Evolutionary conservation across 768 basidiomycete genomes (phyloP).

Genomic region (Tephrocybe sp.): DNA sequence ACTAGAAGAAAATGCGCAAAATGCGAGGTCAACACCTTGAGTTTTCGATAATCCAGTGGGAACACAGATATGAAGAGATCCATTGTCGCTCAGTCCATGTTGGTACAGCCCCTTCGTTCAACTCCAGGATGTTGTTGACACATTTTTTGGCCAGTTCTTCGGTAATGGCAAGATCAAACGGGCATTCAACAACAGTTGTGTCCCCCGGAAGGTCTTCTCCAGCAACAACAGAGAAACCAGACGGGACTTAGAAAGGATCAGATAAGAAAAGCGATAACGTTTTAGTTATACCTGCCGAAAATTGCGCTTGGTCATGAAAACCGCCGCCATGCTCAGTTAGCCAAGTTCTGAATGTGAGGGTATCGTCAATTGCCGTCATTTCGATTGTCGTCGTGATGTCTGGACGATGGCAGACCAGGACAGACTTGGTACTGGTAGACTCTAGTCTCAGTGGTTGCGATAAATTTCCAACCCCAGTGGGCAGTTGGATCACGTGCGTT

Average conservation of each 20-base stretch:
- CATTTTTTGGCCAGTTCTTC: constrained; percentile 44
- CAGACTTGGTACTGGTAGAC: too few species aligned
- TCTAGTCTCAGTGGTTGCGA: too few species aligned
- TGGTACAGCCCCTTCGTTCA: constrained; percentile 21
- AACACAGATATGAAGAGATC: constrained; percentile 63
- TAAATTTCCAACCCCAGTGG: too few species aligned
- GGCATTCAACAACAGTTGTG: constrained; percentile 61
- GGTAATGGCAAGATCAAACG: constrained; percentile 66
- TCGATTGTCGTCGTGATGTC: too few species aligned
- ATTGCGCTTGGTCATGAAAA: constrained; percentile 47
- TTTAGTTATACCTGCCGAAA: constrained; percentile 46
- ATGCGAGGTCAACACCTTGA: constrained; percentile 30
- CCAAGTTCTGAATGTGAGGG: constrained; percentile 46
- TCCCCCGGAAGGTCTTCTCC: constrained; percentile 46
- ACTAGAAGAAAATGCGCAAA: constrained; percentile 3
- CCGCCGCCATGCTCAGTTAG: constrained; percentile 45
- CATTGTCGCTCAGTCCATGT: constrained; percentile 65
- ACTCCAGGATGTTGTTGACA: constrained; percentile 38
- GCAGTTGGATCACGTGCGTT: too few species aligned
- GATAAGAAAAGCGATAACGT: too few species aligned
- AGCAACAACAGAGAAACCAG: constrained; percentile 55
- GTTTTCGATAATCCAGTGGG: constrained; percentile 57
- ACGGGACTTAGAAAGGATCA: constrained; percentile 29
- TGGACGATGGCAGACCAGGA: too few species aligned
- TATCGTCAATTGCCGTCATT: constrained; percentile 5